Base-by-base conservation (phyloP, 2,329 filamentous ascomycete species). In the Whalleya microplaca region DNA sequence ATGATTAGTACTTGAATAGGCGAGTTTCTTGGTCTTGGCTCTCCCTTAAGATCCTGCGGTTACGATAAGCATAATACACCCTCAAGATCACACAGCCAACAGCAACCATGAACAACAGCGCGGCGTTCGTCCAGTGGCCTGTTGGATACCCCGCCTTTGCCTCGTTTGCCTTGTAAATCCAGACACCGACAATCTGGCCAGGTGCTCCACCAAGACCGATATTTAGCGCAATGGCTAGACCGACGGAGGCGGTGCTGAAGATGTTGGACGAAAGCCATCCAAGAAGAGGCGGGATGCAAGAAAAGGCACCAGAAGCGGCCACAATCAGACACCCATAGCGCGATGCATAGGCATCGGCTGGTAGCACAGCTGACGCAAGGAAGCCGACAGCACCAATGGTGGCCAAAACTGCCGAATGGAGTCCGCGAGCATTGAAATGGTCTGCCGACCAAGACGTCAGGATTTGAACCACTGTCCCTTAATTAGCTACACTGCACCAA, bases 311-410 rank as follows among this genome's bases (percentile, higher is more conserved):
- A 1, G 82, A 81, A 1, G 84, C 78, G 0, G 87, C 87, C 41
- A 91, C 76, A 27, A 90, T 87, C 9, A 90, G 78, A 57, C 85
- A 88, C 32, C 84, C 86, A 65, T 90, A 90, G 18, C 88, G 84
- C 12, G 71, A 66, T 14, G 77, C 63, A 64, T 87, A 90, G 2
- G 84, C 78, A 32, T 83, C 75, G 0, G 84, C 73, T 0, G 87
- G 85, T 1, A 90, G 78, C 1, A 84, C 73, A 1, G 85, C 87
- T 0, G 86, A 88, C 0, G 80, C 80, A 29, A 88, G 78, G 68
- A 90, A 78, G 5, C 78, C 77, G 23, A 73, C 55, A 5, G 76
- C 78, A 4, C 78, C 78, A 8, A 81, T 63, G 1, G 75, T 59
- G 7, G 78, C 76, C 18, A 77, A 64, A 1, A 62, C 67, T 2